A percentile compares a stretch with the other conserved stretches of the same genome.
phyloP scores from a whole-genome alignment of 768 basidiomycete genomes.

The Agaricus sinodeliciosus region DNA sequence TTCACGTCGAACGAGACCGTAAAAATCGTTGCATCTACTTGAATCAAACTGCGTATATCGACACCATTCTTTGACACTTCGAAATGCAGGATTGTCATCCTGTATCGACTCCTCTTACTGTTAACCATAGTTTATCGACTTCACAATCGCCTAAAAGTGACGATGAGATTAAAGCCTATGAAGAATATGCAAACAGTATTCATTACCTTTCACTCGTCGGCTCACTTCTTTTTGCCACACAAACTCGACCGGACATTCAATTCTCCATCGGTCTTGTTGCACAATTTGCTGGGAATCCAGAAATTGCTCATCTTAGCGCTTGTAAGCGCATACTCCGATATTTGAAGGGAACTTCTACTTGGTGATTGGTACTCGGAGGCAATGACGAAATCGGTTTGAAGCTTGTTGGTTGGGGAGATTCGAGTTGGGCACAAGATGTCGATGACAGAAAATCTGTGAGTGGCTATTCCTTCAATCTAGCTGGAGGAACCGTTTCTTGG shows the following conservation, averaged over 20 bases:
- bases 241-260: slow-evolving; percentile 8
- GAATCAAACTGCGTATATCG: too few relatives aligned
- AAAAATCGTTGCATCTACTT: too few relatives aligned
- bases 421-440: slow-evolving; percentile 12
- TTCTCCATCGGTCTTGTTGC: slow-evolving; percentile 5
- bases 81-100: too few relatives aligned
- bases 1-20: slow-evolving; percentile 17
- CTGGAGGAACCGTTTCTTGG: slow-evolving; percentile 24
- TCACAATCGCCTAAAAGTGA: too few relatives aligned
- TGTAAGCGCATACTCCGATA: slow-evolving; percentile 14
- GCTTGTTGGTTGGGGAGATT: slow-evolving; percentile 11
- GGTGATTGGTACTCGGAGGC: not conserved
- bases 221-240: not conserved
- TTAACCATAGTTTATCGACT: too few relatives aligned
- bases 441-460: slow-evolving; percentile 22
- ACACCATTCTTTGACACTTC: too few relatives aligned
- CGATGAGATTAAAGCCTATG: too few relatives aligned
- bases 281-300: slow-evolving; percentile 12
- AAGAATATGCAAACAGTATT: too few relatives aligned
- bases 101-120: too few relatives aligned
- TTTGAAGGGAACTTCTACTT: slow-evolving; percentile 13
- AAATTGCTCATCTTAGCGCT: slow-evolving; percentile 11
- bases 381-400: not conserved
- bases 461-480: slow-evolving; percentile 23
- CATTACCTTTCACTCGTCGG: slow-evolving; percentile 4